phyloP scores from a whole-genome alignment of 345 rosid species.

The Eucalyptus paniculata region DNA sequence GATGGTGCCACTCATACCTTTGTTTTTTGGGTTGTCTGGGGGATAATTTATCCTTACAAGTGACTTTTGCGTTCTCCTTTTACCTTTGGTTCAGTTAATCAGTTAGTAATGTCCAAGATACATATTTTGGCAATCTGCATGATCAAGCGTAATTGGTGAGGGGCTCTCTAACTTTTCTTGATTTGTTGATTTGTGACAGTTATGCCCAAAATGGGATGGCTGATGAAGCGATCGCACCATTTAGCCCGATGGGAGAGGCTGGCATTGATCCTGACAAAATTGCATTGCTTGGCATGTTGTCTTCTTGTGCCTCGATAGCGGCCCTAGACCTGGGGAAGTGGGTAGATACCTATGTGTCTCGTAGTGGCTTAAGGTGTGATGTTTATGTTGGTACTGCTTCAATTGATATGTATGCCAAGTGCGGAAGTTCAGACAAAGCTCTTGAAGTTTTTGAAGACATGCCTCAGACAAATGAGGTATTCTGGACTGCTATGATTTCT shows the following conservation, averaged over 20 bases:
- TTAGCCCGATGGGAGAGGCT: slow-evolving; percentile 33
- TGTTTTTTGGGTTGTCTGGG: not conserved
- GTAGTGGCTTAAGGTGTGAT: slow-evolving; percentile 31
- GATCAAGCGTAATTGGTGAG: not conserved
- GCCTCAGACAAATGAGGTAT: slow-evolving; percentile 61
- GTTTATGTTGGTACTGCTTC: slow-evolving; percentile 59
- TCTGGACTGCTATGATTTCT: slow-evolving; percentile 85
- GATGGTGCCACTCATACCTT: not conserved
- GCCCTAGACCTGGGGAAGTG: slow-evolving; percentile 70
- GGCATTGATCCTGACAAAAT: slow-evolving; percentile 33
- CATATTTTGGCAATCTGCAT: not conserved
- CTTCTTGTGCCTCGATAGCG: slow-evolving; percentile 76
- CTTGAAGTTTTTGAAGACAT: slow-evolving; percentile 50
- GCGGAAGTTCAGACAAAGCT: slow-evolving; percentile 63
- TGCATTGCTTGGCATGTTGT: slow-evolving; percentile 45
- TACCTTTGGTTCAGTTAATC: not conserved
- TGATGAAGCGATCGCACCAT: slow-evolving; percentile 48
- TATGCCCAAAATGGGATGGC: slow-evolving; percentile 82
- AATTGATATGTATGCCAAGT: slow-evolving; percentile 85
- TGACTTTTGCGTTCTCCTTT: not conserved
- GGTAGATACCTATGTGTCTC: slow-evolving; percentile 35
- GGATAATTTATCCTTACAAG: not conserved
- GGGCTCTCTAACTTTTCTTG: not conserved
- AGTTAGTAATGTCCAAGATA: not conserved
- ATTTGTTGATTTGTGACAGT: slow-evolving; percentile 12